phyloP scores from a whole-genome alignment of 2,329 filamentous ascomycete genomes.

The Pestalotiopsis sp. region DNA sequence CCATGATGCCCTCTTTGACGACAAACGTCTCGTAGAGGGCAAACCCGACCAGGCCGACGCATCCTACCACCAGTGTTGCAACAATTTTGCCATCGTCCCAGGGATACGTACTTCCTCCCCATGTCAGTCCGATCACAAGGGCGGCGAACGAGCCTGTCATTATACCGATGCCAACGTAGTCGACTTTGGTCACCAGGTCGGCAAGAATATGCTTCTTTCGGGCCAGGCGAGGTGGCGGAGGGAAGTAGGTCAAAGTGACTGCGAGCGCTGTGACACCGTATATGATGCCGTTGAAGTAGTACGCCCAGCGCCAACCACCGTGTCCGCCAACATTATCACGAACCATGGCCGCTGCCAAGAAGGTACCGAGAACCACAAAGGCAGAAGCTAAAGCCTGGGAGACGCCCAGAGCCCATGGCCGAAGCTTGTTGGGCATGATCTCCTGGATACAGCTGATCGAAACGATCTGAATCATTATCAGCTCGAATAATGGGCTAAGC shows the following conservation, averaged over 20 bases:
- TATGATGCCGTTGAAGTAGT: conserved; percentile 11
- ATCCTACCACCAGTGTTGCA: conserved; percentile 55
- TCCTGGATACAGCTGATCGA: conserved; percentile 4
- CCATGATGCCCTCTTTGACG: conserved; percentile 10
- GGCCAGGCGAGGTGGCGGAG: not conserved
- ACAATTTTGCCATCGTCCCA: conserved; percentile 61
- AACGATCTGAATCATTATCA: not conserved
- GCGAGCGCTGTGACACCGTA: conserved; percentile 1
- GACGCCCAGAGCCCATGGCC: conserved; percentile 4
- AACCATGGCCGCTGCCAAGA: conserved; percentile 1
- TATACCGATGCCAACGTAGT: not conserved
- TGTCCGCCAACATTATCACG: conserved; percentile 1
- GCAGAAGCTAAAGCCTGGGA: conserved; percentile 1
- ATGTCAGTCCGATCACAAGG: conserved; percentile 22
- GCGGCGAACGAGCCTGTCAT: conserved; percentile 6
- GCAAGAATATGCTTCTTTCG: not conserved
- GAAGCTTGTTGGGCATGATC: conserved; percentile 9
- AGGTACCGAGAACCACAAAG: conserved; percentile 4
- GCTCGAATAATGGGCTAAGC: not conserved
- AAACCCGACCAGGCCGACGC: conserved; percentile 17
- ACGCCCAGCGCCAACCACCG: conserved; percentile 10
- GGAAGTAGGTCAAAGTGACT: conserved; percentile 1
- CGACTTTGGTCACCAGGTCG: not conserved
- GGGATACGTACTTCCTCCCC: conserved; percentile 56
- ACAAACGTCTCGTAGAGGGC: conserved; percentile 6